phyloP scores from a whole-genome alignment of 108 stramenopile species.

The Epithemia pelagica region DNA sequence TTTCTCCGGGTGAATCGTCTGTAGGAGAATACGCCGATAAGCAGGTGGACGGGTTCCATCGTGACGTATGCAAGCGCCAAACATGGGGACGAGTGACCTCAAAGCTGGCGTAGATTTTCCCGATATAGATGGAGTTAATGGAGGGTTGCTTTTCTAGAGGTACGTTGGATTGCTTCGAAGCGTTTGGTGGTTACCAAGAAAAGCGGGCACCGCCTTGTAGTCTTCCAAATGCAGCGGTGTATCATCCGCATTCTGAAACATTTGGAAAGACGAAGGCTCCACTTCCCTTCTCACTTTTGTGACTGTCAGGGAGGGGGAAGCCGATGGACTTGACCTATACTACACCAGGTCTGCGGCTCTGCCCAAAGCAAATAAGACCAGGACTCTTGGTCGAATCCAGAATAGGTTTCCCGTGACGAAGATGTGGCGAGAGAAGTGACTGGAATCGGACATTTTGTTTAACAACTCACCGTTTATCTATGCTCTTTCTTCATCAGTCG shows the following conservation, averaged over 20 bases:
- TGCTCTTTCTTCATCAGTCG: too few species aligned
- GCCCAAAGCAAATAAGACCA: not conserved
- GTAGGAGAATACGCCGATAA: slow-evolving; percentile 41
- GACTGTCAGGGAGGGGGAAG: not conserved
- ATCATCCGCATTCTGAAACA: not conserved
- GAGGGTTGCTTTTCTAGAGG: too few species aligned
- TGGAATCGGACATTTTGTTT: not conserved
- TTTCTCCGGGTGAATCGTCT: slow-evolving; percentile 8
- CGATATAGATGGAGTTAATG: too few species aligned
- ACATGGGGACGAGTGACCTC: slow-evolving; percentile 37
- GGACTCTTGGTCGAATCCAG: not conserved
- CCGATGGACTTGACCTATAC: not conserved
- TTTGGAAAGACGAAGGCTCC: not conserved
- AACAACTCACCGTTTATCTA: too few species aligned
- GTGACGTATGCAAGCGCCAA: slow-evolving; percentile 33
- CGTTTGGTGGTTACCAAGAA: too few species aligned
- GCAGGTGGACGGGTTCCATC: slow-evolving; percentile 40
- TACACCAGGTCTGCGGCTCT: not conserved
- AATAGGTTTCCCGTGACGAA: slow-evolving; percentile 11
- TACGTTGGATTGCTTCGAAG: too few species aligned
- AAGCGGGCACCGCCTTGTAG: not conserved
- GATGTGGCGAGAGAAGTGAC: slow-evolving; percentile 11
- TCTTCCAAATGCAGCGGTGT: not conserved
- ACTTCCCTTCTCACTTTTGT: not conserved
- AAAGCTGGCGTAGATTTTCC: slow-evolving; percentile 5